Evolutionary conservation across 192 early-diverging fungal species (phyloP), one percentile per base, ranked within the genome.

Genomic region (Mortierella hygrophila): DNA sequence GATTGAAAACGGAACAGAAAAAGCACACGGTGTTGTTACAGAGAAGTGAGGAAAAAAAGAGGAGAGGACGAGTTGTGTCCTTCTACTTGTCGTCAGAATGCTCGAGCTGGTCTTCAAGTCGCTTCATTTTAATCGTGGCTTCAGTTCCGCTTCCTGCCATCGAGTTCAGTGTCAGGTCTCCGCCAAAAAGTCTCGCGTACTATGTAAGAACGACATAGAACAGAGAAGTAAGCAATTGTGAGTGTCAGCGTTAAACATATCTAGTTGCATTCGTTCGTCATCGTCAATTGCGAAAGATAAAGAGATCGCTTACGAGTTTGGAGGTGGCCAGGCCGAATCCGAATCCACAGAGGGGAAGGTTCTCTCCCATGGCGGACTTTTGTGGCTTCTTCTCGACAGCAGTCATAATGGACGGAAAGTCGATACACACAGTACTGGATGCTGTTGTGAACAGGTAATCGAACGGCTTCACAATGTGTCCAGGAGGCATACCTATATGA

Each of bases 261-360:
- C 3, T 32, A 15, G 29, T 32, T 23, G 20, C 13, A 23, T 29
- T 52, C 46, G 4, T 35, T 52, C 11, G 15, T 8, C 4, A 29
- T 20, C 7, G 8, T 32, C 29, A 65, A 32, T 65, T 21, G 16
- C 23, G 54, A 74, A 52, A 42, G 8, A 44, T 7, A 2, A 71
- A 71, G 0, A 42, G 23, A 42, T 4, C 1, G 35, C 75, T 79
- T 78, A 84, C 82, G 42, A 86, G 75, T 54, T 74, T 86, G 42
- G 83, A 86, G 29, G 83, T 86, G 0, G 83, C 83, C 3, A 86
- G 72, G 13, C 83, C 83, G 74, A 86, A 86, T 40, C 83, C 83
- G 46, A 86, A 86, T 6, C 83, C 83, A 21, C 83, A 86, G 11
- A 86, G 70, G 3, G 83, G 83, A 37, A 86, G 71, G 65, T 86